Evolutionary conservation across 176 grass and related monocot species (phyloP), one percentile per base, ranked within the genome.

Genomic region (Elymus sibiricus): DNA sequence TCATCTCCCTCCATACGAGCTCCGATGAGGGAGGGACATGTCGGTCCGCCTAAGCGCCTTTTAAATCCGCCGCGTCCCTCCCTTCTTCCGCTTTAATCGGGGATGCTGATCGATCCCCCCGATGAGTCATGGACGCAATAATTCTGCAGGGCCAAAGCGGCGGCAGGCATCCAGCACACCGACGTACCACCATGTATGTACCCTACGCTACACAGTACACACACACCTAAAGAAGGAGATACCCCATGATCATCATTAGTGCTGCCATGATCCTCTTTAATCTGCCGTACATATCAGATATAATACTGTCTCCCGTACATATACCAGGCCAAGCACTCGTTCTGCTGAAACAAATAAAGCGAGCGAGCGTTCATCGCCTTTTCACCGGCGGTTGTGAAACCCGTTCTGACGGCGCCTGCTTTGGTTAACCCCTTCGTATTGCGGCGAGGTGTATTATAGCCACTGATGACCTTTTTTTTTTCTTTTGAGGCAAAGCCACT

Each of bases 111-210:
- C 72, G 72, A 75, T 75, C 72, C 53, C 44, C 49, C 51, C 82
- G n/a, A 17, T 64, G 80, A 28, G 69, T 88, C 82, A 74, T 85
- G 21, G 9, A 63, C 56, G 77, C 77, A 83, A 91, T 91, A 80
- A 91, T 91, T 84, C 47, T 81, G 89, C 89, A 84, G 77, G 81
- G 82, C 47, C 31, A 85, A 85, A 88, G 81, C 70, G 77, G 76
- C 26, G 72, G 44, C 71, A 74, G 44, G 42, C 42, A 74, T 71
- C 62, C 49, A 53, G 16, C 49, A 7, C 55, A 58, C 55, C 55
- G 55, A 22, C 55, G 55, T 58, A 53, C 49, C 7, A 53, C 49
- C 5, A 38, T 5, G 16, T n/a, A 53, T 53, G 49, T 7, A 58
- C 55, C 55, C 19, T 19, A 53, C 49, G 19, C 49, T 51, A 51